A percentile compares a stretch with the other conserved stretches of the same genome.
Evolutionary conservation across 768 basidiomycete species (phyloP).

Genomic region (Gyrodon lividus): DNA sequence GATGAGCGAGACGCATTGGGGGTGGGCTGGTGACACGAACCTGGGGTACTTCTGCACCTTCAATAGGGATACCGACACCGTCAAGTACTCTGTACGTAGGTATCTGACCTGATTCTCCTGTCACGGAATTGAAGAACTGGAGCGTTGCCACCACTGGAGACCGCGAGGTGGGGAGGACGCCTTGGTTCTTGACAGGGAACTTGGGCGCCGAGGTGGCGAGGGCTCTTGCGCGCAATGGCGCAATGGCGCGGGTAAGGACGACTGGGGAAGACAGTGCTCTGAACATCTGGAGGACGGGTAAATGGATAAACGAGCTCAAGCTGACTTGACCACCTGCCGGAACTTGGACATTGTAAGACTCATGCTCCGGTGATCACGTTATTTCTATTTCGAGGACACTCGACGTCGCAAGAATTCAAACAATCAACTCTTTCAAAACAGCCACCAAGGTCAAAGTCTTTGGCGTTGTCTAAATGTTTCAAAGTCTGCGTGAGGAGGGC

Average conservation of each 20-base stretch:
- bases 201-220: constrained; percentile 18
- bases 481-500: too few species aligned
- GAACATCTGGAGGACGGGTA: constrained; percentile 13
- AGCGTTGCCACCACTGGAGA: constrained; percentile 70
- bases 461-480: too few species aligned
- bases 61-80: constrained; percentile 68
- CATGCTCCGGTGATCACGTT: constrained; percentile 15
- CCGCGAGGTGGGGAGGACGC: constrained; percentile 40
- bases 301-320: neutral
- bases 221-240: constrained; percentile 5
- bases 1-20: constrained; percentile 5
- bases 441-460: too few species aligned
- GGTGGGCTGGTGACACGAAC: constrained; percentile 39
- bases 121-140: constrained; percentile 79
- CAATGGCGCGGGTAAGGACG: neutral
- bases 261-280: neutral
- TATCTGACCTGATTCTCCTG: constrained; percentile 58
- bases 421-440: too few species aligned
- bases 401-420: too few species aligned
- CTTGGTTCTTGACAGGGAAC: constrained; percentile 24
- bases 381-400: neutral
- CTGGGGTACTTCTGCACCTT: constrained; percentile 75
- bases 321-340: constrained; percentile 13
- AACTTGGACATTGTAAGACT: constrained; percentile 14
- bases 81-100: constrained; percentile 88